Conservation (phyloP, 306 rosid species). For the Rubus idaeus region DNA sequence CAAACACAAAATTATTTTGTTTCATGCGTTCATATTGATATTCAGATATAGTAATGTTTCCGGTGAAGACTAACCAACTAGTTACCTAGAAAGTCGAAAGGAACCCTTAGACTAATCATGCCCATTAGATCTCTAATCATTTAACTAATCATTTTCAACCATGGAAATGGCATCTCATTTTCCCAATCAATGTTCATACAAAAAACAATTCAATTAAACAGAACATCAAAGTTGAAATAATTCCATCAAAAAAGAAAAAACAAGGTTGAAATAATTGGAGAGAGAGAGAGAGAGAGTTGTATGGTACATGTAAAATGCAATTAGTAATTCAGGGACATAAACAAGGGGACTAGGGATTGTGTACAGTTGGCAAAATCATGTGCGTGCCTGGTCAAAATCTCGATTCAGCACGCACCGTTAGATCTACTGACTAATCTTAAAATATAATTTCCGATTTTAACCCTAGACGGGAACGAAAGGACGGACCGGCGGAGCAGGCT, state of each 20-base stretch:
- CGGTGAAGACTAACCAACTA: background rate
- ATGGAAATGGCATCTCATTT: constrained; percentile 1
- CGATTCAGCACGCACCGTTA: constrained; percentile 3
- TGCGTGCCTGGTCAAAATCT: background rate
- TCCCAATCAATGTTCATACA: background rate
- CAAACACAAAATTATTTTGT: background rate
- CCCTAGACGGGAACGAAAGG: constrained; percentile 62
- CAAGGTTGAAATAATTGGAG: background rate
- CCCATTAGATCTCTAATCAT: background rate
- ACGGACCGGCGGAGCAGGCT: constrained; percentile 42
- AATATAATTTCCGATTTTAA: background rate
- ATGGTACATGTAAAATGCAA: background rate
- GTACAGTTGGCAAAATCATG: constrained; percentile 16
- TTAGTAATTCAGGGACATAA: background rate
- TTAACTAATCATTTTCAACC: background rate
- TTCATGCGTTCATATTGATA: too few species aligned
- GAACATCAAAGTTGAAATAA: background rate
- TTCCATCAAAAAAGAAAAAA: background rate
- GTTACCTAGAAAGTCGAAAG: background rate
- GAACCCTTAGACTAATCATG: background rate
- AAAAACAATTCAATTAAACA: background rate
- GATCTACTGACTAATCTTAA: constrained; percentile 1
- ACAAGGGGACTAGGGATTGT: background rate
- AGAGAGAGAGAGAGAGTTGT: background rate
- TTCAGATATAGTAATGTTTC: background rate